phyloP scores from a whole-genome alignment of 768 basidiomycete species.

The Suillus lakei region DNA sequence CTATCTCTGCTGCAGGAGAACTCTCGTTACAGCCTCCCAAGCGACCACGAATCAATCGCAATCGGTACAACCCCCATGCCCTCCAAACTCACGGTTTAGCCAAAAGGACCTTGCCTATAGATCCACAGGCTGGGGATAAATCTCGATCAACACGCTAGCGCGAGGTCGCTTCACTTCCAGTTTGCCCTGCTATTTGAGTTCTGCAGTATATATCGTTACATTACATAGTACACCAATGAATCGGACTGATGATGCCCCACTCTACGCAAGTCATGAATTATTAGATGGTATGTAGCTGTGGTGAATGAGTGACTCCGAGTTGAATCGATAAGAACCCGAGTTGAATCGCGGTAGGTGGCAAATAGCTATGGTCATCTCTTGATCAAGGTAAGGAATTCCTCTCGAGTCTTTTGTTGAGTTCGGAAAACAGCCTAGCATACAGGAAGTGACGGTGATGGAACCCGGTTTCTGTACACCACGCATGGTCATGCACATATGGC shows the following conservation, averaged over 20 bases:
- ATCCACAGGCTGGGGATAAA: constrained; percentile 64
- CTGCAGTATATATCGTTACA: constrained; percentile 21
- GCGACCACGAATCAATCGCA: constrained; percentile 61
- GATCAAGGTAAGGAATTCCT: constrained; percentile 92
- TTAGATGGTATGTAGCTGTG: constrained; percentile 19
- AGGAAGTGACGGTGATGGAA: constrained; percentile 91
- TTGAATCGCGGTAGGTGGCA: constrained; percentile 47
- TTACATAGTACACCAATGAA: constrained; percentile 21
- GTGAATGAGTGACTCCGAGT: constrained; percentile 32
- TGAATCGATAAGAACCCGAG: constrained; percentile 44
- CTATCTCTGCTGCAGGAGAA: constrained; percentile 42
- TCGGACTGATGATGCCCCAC: constrained; percentile 12
- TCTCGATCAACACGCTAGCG: constrained; percentile 35
- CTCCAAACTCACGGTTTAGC: constrained; percentile 50
- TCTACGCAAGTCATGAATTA: constrained; percentile 23
- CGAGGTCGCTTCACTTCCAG: not conserved
- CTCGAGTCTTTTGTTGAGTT: constrained; percentile 97
- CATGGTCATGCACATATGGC: constrained; percentile 99
- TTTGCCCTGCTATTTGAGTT: constrained; percentile 11
- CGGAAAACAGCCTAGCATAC: constrained; percentile 99
- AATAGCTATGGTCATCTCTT: constrained; percentile 42
- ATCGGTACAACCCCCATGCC: constrained; percentile 47
- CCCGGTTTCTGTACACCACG: constrained; percentile 99
- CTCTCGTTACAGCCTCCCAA: constrained; percentile 52
- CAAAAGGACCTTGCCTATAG: constrained; percentile 64